Percentiles rank a stretch among this genome's conserved stretches.
These are phyloP conservation scores for Kodamaea jinghongensis DNA, from an alignment of 805 yeast species.

Conservation along the genomic window DNA sequence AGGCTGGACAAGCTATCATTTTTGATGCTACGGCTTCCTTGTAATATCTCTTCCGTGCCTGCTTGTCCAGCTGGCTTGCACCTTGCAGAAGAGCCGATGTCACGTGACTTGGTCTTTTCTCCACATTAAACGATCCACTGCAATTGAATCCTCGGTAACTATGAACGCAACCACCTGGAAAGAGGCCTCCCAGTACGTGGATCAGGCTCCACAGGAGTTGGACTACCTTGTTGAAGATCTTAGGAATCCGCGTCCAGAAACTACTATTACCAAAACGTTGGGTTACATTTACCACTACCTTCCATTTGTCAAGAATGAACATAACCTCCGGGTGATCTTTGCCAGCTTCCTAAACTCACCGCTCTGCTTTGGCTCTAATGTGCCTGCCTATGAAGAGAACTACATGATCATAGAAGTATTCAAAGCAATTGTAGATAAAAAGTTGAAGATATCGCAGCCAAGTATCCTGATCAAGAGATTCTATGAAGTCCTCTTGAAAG, in stretches of 20 bases:
- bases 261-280: conserved; percentile 31
- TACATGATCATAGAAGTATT: conserved; percentile 48
- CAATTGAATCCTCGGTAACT: background rate
- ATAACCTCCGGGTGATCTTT: conserved; percentile 44
- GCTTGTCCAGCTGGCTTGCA: too few relatives aligned
- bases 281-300: conserved; percentile 51
- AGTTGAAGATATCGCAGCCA: conserved; percentile 48
- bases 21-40: too few relatives aligned
- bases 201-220: conserved; percentile 37
- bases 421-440: conserved; percentile 44
- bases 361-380: conserved; percentile 22
- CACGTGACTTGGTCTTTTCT: background rate
- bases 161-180: background rate
- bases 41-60: too few relatives aligned
- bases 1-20: too few relatives aligned
- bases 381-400: conserved; percentile 26
- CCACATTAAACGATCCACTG: background rate
- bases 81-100: background rate
- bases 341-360: conserved; percentile 46
- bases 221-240: conserved; percentile 48
- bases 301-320: conserved; percentile 47
- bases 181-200: background rate
- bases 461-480: conserved; percentile 44
- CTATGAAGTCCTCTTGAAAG: conserved; percentile 37
- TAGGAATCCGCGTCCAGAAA: conserved; percentile 35